Evolutionary conservation across 495 filamentous ascomycete genomes (phyloP).

Genomic region (Hypoxylon subgilvum): DNA sequence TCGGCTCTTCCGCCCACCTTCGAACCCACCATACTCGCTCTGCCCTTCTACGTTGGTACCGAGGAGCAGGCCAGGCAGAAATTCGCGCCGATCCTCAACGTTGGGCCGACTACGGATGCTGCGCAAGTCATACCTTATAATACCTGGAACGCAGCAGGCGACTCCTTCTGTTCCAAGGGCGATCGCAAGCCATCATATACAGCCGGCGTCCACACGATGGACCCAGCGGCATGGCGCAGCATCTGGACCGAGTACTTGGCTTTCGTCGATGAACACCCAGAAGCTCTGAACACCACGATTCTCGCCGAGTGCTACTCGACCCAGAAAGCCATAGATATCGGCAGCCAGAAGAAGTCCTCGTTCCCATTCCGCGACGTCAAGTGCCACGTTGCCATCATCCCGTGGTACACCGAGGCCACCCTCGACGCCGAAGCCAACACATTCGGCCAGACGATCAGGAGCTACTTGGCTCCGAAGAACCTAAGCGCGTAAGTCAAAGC

Average conservation of each 20-base stretch:
- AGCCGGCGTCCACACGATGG: slow-evolving; percentile 32
- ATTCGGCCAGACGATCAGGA: too few species aligned
- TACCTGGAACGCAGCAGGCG: slow-evolving; percentile 36
- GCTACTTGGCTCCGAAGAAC: too few species aligned
- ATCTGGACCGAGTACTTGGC: slow-evolving; percentile 33
- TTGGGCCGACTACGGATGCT: slow-evolving; percentile 38
- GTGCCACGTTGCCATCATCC: slow-evolving; percentile 38
- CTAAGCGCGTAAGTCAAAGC: too few species aligned
- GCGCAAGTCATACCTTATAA: slow-evolving; percentile 37
- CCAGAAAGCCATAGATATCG: slow-evolving; percentile 38
- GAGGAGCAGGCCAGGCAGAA: slow-evolving; percentile 21
- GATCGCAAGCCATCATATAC: slow-evolving; percentile 42
- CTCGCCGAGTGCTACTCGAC: slow-evolving; percentile 52
- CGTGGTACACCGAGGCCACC: slow-evolving; percentile 38
- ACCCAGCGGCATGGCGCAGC: slow-evolving; percentile 31
- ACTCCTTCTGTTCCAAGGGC: slow-evolving; percentile 41
- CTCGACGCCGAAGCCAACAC: slow-evolving; percentile 34
- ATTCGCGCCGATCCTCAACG: slow-evolving; percentile 37
- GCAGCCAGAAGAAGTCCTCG: slow-evolving; percentile 35
- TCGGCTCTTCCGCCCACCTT: slow-evolving; percentile 13
- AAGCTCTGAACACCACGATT: slow-evolving; percentile 40
- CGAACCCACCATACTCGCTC: slow-evolving; percentile 25
- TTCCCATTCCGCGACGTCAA: slow-evolving; percentile 46
- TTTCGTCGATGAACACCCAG: slow-evolving; percentile 39
- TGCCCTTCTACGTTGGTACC: slow-evolving; percentile 36